Conservation (phyloP, 805 yeast species). For the Myxozyma neotropica region DNA sequence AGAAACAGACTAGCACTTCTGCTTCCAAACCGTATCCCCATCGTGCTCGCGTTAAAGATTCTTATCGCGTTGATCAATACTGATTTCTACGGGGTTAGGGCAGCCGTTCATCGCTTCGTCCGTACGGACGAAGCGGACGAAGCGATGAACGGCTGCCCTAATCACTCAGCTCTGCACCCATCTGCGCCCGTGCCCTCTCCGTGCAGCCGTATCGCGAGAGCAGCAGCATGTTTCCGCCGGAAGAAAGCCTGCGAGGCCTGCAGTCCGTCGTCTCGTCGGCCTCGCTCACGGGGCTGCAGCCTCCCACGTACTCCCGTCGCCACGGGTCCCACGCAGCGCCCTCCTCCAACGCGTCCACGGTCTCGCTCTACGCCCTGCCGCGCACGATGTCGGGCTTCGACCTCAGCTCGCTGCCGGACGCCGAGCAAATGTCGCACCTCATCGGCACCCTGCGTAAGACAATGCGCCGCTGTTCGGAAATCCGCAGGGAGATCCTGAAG, state of each 20-base stretch:
- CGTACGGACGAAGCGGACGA: too few relatives aligned
- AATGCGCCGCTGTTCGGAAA: conserved; percentile 21
- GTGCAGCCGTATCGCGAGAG: too few relatives aligned
- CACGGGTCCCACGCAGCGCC: conserved; percentile 1
- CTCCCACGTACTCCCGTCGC: conserved; percentile 1
- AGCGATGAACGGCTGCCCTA: too few relatives aligned
- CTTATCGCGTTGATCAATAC: too few relatives aligned
- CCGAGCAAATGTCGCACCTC: conserved; percentile 26
- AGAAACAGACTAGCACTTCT: too few relatives aligned
- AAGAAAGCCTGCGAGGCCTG: background rate
- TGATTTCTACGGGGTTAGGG: too few relatives aligned
- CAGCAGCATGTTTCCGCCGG: background rate
- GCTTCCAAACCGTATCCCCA: too few relatives aligned
- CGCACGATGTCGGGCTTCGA: conserved; percentile 26
- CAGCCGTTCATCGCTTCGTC: too few relatives aligned
- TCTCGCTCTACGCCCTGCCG: conserved; percentile 11
- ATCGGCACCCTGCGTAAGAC: conserved; percentile 19
- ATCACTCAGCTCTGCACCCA: too few relatives aligned
- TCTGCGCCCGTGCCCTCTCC: too few relatives aligned
- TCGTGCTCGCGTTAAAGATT: too few relatives aligned
- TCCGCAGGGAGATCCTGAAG: conserved; percentile 12
- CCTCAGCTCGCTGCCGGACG: conserved; percentile 24
- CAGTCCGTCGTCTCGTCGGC: background rate
- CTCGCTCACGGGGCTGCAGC: background rate
- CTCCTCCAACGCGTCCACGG: background rate